Base-by-base conservation (phyloP, 352 stramenopile species). In the Pilasporangium apinafurcum region DNA sequence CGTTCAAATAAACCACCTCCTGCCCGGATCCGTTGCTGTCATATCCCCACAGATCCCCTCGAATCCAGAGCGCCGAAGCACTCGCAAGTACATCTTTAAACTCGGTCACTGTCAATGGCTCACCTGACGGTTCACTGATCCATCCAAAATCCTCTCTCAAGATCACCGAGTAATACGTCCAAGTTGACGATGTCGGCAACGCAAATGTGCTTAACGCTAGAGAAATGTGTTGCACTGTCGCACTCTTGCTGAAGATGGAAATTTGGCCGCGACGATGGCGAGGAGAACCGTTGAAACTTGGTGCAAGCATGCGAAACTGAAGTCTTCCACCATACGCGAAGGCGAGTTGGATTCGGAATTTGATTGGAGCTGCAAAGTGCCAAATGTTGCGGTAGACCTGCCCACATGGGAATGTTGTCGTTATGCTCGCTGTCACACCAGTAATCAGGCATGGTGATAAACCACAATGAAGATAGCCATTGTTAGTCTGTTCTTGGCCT, bases 121-220 rank as follows among this genome's bases (percentile, higher is more conserved):
- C 27, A 4, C 74, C 77, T 2, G 47, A 43, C 0, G 77, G 77
- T 34, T 90, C 77, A 3, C 54, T 48, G 41, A 90, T 70, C 77
- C 74, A 90, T 0, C 65, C 77, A 45, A 87, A 90, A 54, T 90
- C 77, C 54, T 90, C 74, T 1, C 77, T 71, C 13, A 90, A 48
- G 3, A 90, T 48, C 0, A 67, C 65, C 6, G 68, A 82, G 49
- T 87, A 86, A 35, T 62, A 68, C 2, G 71, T 83, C 77, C 77
- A 90, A 4, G 34, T 22, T n/a, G 49, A 64, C 0, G 47, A 32
- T 1, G 17, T 47, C 0, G 74, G 77, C 14, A 86, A 33, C 10
- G 69, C 53, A 32, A 86, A 90, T 2, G 64, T 73, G 12, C 68
- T 50, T 14, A 90, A 29, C 5, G 67, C 61, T 1, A 78, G 30